Conservation (phyloP, 306 rosid genomes). For the Inga leiocalycina region DNA sequence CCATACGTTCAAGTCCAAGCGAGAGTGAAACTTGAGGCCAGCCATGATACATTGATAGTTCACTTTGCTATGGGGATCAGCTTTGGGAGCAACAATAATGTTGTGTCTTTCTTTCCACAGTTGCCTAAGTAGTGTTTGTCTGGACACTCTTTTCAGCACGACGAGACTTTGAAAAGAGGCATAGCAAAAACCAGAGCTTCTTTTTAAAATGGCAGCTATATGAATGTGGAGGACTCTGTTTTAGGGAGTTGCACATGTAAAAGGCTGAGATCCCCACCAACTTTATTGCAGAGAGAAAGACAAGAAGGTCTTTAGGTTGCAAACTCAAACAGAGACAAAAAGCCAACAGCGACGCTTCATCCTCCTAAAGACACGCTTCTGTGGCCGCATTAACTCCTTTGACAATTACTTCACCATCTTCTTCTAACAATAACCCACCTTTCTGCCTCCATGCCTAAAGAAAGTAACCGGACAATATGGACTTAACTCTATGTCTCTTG, state of each 20-base stretch:
- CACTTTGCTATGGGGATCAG: not conserved
- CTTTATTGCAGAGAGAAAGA: slow-evolving; percentile 4
- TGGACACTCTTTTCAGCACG: not conserved
- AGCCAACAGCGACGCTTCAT: slow-evolving; percentile 2
- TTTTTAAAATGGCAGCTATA: too few species aligned
- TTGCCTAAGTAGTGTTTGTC: not conserved
- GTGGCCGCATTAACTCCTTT: not conserved
- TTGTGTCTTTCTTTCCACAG: not conserved
- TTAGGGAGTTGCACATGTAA: not conserved
- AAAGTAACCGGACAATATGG: not conserved
- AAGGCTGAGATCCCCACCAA: not conserved
- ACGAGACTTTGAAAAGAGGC: not conserved
- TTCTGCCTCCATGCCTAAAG: not conserved
- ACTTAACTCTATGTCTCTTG: not conserved
- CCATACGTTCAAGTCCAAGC: not conserved
- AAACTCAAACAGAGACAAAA: not conserved
- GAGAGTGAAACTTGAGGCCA: not conserved
- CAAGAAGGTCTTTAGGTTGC: not conserved
- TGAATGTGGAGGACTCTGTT: not conserved
- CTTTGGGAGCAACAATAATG: not conserved
- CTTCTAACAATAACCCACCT: not conserved
- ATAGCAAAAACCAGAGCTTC: not conserved
- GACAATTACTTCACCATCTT: slow-evolving; percentile 4
- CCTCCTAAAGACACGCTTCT: not conserved
- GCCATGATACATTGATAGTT: not conserved